Percentiles rank a stretch among this genome's conserved stretches.
Evolutionary conservation across 768 basidiomycete species (phyloP).

Genomic region (Exidia glandulosa): DNA sequence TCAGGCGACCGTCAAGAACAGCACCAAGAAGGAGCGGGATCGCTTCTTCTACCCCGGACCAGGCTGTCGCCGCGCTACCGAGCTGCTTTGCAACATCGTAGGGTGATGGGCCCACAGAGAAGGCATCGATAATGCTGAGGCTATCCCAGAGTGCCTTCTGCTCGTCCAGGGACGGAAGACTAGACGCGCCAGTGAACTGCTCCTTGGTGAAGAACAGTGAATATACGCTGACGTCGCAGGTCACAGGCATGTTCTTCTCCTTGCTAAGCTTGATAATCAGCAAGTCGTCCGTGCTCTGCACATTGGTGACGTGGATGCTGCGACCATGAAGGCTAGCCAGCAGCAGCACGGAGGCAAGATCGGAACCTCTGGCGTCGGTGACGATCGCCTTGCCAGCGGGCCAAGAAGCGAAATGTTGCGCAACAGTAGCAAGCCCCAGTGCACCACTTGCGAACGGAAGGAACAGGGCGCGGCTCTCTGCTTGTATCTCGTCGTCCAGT

Average conservation of each 20-base stretch:
- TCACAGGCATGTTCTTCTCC: conserved; percentile 84
- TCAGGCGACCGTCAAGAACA: conserved; percentile 66
- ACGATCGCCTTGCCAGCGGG: conserved; percentile 85
- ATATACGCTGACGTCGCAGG: conserved; percentile 91
- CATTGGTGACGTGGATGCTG: conserved; percentile 83
- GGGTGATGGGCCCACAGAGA: conserved; percentile 82
- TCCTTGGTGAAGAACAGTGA: conserved; percentile 78
- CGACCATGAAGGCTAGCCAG: conserved; percentile 88
- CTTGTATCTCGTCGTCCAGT: conserved; percentile 63
- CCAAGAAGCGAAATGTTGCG: conserved; percentile 85
- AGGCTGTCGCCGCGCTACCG: conserved; percentile 47
- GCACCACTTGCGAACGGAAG: conserved; percentile 55
- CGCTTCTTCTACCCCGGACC: conserved; percentile 78
- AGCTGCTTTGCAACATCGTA: conserved; percentile 60
- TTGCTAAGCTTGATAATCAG: conserved; percentile 89
- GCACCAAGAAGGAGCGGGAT: conserved; percentile 83
- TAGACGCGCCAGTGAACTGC: conserved; percentile 52
- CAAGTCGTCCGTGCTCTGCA: conserved; percentile 77
- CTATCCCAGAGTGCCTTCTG: conserved; percentile 81
- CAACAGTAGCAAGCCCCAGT: conserved; percentile 57
- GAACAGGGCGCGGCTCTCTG: conserved; percentile 77
- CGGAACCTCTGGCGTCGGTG: conserved; percentile 84
- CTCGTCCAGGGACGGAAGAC: conserved; percentile 63
- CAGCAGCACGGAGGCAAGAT: conserved; percentile 85
- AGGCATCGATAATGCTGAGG: conserved; percentile 73